phyloP scores from a whole-genome alignment of 164 flowering plant genomes.

The Berberis thunbergii region DNA sequence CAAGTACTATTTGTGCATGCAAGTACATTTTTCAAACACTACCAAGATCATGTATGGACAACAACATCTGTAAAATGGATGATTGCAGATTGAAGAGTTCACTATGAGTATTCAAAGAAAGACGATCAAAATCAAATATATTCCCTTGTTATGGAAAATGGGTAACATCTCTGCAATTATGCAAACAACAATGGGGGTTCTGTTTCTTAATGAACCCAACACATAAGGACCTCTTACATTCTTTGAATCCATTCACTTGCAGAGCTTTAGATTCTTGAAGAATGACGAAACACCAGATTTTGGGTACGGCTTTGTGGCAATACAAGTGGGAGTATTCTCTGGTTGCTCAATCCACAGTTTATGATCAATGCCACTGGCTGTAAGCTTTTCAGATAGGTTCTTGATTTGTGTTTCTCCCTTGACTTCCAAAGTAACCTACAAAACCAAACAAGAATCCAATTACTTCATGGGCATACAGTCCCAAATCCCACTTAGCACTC shows the following conservation, averaged over 20 bases:
- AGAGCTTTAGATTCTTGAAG: conserved; percentile 61
- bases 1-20: too few species aligned
- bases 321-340: conserved; percentile 84
- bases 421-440: conserved; percentile 91
- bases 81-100: too few species aligned
- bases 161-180: background rate
- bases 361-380: conserved; percentile 52
- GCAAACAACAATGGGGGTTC: background rate
- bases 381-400: conserved; percentile 75
- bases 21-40: too few species aligned
- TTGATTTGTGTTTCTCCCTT: conserved; percentile 77
- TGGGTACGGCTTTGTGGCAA: conserved; percentile 89
- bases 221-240: background rate
- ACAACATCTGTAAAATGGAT: too few species aligned
- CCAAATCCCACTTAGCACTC: background rate
- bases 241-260: conserved; percentile 33
- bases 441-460: background rate
- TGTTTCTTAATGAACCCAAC: background rate
- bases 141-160: too few species aligned
- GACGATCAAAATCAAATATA: too few species aligned
- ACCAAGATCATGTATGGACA: too few species aligned
- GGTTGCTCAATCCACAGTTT: conserved; percentile 96
- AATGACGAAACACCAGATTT: conserved; percentile 53
- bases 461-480: background rate
- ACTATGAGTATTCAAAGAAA: too few species aligned